A percentile compares a stretch with the other conserved stretches of the same genome.
Conservation (phyloP, 805 yeast species). For the Naumovozyma baii region DNA sequence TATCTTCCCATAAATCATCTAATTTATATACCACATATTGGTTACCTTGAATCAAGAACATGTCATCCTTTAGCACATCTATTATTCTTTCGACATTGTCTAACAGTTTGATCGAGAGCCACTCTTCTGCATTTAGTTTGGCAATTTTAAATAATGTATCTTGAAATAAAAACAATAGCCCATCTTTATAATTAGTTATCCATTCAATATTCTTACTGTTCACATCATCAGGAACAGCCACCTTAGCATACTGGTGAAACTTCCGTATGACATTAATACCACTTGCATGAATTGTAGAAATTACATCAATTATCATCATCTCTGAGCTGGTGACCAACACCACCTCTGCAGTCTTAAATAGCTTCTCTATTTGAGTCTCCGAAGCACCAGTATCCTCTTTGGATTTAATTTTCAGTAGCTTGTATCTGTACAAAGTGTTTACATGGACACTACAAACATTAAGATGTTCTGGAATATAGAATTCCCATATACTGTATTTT, state of each 20-base stretch:
- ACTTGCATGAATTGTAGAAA: conserved; percentile 17
- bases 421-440: conserved; percentile 18
- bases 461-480: conserved; percentile 12
- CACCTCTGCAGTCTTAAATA: conserved; percentile 26
- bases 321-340: conserved; percentile 13
- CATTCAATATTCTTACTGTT: conserved; percentile 14
- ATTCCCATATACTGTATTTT: conserved; percentile 23
- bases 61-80: conserved; percentile 18
- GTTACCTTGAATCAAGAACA: conserved; percentile 17
- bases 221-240: conserved; percentile 7
- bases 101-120: conserved; percentile 13
- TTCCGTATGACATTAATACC: conserved; percentile 20
- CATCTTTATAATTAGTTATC: conserved; percentile 18
- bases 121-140: conserved; percentile 7
- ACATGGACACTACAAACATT: conserved; percentile 12
- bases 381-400: conserved; percentile 6
- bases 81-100: conserved; percentile 23
- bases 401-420: conserved; percentile 14
- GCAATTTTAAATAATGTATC: conserved; percentile 14
- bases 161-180: conserved; percentile 16
- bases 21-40: conserved; percentile 11
- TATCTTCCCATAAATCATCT: conserved; percentile 19
- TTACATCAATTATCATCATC: conserved; percentile 19
- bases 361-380: conserved; percentile 9
- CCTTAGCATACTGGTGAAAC: conserved; percentile 14